Evolutionary conservation across 306 rosid species (phyloP).

Genomic region (Casuarina cunninghamiana): DNA sequence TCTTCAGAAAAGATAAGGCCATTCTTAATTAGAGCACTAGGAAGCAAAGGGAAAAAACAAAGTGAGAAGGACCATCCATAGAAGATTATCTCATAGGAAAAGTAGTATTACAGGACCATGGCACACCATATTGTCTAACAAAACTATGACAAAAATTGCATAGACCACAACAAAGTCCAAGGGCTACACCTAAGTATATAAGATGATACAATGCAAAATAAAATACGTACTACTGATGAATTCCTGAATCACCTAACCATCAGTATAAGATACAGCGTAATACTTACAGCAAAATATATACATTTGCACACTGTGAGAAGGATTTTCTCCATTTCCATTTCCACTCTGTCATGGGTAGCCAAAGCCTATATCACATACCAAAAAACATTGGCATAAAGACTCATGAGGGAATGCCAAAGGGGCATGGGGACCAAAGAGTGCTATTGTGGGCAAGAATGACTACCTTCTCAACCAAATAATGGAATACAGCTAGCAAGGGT

Average conservation of each 20-base stretch:
- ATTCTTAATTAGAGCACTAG: background rate
- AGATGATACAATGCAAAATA: background rate
- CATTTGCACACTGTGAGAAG: slow-evolving; percentile 80
- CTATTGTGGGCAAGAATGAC: slow-evolving; percentile 5
- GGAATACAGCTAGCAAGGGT: slow-evolving; percentile 66
- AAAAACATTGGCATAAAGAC: slow-evolving; percentile 26
- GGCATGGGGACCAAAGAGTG: background rate
- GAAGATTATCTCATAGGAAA: background rate
- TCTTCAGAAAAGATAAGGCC: background rate
- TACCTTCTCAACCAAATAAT: slow-evolving; percentile 67
- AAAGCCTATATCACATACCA: slow-evolving; percentile 52
- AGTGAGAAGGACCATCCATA: too few relatives aligned
- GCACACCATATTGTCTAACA: background rate
- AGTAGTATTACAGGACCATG: background rate
- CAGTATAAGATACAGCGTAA: slow-evolving; percentile 21
- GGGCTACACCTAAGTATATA: background rate
- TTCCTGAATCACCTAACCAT: slow-evolving; percentile 2
- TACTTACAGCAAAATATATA: slow-evolving; percentile 77
- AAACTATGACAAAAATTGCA: background rate
- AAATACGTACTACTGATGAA: slow-evolving; percentile 6
- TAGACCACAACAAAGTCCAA: background rate
- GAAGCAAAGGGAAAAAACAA: background rate
- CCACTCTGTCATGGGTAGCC: slow-evolving; percentile 32
- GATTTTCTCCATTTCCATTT: slow-evolving; percentile 53
- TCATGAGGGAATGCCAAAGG: slow-evolving; percentile 5